phyloP scores from a whole-genome alignment of 441 rosid genomes.

The Euphorbia celastroides region DNA sequence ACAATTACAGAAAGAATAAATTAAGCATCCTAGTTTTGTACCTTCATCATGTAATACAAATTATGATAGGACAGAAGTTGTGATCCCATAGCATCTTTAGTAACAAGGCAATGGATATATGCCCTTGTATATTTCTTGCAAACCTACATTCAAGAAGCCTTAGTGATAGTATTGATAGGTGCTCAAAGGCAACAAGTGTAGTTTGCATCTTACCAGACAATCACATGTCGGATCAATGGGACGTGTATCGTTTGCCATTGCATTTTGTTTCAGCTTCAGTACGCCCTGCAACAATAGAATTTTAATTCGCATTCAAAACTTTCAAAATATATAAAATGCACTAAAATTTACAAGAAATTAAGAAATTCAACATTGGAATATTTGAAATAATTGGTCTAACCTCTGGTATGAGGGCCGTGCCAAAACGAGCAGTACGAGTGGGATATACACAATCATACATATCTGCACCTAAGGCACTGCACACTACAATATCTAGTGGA shows the following conservation, averaged over 20 bases:
- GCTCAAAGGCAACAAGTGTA: conserved; percentile 6
- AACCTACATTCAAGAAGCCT: conserved; percentile 37
- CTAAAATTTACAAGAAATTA: background rate
- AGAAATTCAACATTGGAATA: background rate
- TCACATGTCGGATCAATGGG: conserved; percentile 63
- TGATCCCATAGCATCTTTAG: conserved; percentile 81
- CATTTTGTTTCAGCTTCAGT: conserved; percentile 57
- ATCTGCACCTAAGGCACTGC: conserved; percentile 86
- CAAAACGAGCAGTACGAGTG: conserved; percentile 84
- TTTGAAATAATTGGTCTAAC: conserved; percentile 28
- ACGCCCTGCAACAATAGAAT: conserved; percentile 44
- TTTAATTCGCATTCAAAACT: background rate
- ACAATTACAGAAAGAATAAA: conserved; percentile 8
- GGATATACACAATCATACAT: conserved; percentile 84
- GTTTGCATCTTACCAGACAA: conserved; percentile 52
- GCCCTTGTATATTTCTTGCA: conserved; percentile 75
- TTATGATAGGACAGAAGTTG: conserved; percentile 76
- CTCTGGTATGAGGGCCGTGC: conserved; percentile 74
- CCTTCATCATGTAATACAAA: conserved; percentile 66
- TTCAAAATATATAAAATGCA: background rate
- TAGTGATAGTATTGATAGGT: background rate
- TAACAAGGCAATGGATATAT: conserved; percentile 67
- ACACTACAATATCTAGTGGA: conserved; percentile 76
- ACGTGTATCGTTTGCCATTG: conserved; percentile 57
- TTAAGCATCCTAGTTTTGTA: conserved; percentile 14